Evolutionary conservation across 306 rosid species (phyloP), one percentile per base, ranked within the genome.

Genomic region (Quillaja saponaria): DNA sequence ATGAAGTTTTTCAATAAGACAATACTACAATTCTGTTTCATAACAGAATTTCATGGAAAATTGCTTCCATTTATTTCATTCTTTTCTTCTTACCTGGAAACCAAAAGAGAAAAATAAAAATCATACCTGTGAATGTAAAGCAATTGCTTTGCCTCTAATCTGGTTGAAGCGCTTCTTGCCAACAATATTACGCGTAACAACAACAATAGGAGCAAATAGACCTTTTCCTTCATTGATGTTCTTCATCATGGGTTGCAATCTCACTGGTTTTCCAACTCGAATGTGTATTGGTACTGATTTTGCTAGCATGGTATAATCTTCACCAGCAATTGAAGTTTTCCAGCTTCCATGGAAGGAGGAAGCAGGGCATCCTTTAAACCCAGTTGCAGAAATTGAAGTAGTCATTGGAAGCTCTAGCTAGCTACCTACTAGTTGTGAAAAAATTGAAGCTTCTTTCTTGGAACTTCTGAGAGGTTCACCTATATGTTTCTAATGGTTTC

Each of bases 211-310:
- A 2, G 99, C 99, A 75, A 94, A 94, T 6, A 94, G 7, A 39
- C 99, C 99, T 72, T 89, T 94, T 53, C 99, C 99, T 71, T 94
- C 99, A 60, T 94, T 94, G 39, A 94, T 16, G 68, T 94, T 94
- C 89, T 86, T 94, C 99, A 94, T 94, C 87, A 89, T 76, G 6
- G 96, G 95, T 49, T 76, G 91, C 35, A 61, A 67, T 49, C 97
- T 69, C 45, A 80, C 59, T 9, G 85, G 66, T 55, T 82, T 89
- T 13, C 86, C 86, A 25, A 79, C 68, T 19, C 85, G 57, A 69
- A 85, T 86, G 8, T 81, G 94, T 7, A 74, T 62, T 16, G 80
- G 71, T n/a, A 65, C 86, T 61, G 90, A 65, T 64, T 68, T 86
- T 0, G 57, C 74, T 61, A 88, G 16, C 79, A 46, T 17, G 41